Base-by-base conservation (phyloP, 2,329 filamentous ascomycete genomes). In the Simplicillium aogashimaense region DNA sequence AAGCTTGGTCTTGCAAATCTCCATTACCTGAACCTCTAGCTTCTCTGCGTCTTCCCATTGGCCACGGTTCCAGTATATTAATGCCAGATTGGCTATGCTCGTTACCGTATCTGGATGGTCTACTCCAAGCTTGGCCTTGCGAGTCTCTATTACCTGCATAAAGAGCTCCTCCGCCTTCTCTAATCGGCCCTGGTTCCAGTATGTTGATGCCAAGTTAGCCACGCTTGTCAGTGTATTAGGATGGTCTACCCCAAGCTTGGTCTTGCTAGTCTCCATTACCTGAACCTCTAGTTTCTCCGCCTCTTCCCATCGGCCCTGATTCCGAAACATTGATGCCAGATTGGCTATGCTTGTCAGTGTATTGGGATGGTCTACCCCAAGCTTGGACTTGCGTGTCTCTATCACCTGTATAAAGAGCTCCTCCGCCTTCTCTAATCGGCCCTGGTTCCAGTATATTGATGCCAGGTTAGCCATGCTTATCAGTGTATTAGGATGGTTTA, bases 171-270 rank as follows among this genome's bases (percentile, higher is more conserved):
- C 20, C 9, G 20, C 20, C 20, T 25, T 9, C 5, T 5, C 20
- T 9, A 5, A 25, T 25, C 20, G 20, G 20, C 20, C 20, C 9
- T 25, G 20, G 20, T 25, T 9, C 9, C 20, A 6, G 9, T 6
- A 25, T 25, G 20, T 25, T 6, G 20, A 25, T 25, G n/a, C n/a
- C n/a, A n/a, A n/a, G n/a, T n/a, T n/a, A n/a, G n/a, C n/a, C 36
- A 45, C 47, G 29, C 40, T 47, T 12, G n/a, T 39, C 17, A 47
- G 34, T 18, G 45, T 48, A 14, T 43, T 30, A 4, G 41, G 38
- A 29, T 49, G 45, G 14, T 43, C 35, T 29, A 13, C 38, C 30
- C 45, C 45, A 29, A 47, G 35, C 32, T 35, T 34, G 7, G 13
- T 40, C 17, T 31, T 43, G 29, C 37, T 37, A 8, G 20, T 32